phyloP scores from a whole-genome alignment of 257 asterid genomes.

The Nicotiana tabacum region DNA sequence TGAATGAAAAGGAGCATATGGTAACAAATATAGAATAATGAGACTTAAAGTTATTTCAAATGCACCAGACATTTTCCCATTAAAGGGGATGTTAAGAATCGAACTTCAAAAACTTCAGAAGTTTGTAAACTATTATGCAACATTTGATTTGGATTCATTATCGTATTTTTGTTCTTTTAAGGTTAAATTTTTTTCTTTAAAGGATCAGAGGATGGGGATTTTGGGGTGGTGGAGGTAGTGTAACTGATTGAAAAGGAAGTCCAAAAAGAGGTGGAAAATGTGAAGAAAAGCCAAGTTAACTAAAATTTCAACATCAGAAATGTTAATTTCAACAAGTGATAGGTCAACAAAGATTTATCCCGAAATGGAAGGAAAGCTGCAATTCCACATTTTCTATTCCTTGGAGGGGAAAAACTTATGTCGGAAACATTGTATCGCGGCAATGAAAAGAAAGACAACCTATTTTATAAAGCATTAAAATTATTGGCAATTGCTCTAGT shows the following conservation, averaged over 20 bases:
- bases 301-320: not conserved
- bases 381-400: not conserved
- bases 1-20: not conserved
- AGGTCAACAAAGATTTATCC: not conserved
- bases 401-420: not conserved
- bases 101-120: not conserved
- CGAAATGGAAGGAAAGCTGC: not conserved
- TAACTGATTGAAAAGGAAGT: not conserved
- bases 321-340: not conserved
- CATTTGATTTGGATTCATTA: not conserved
- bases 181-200: not conserved
- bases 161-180: not conserved
- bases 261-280: not conserved
- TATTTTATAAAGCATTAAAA: not conserved
- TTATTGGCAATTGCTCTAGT: not conserved
- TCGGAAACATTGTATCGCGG: not conserved
- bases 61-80: not conserved
- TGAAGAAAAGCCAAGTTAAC: not conserved
- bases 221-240: not conserved
- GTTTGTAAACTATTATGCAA: not conserved
- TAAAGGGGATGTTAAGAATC: not conserved
- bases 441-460: not conserved
- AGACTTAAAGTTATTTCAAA: not conserved
- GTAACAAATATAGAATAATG: not conserved
- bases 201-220: not conserved